phyloP scores from a whole-genome alignment of 371 early-diverging fungal species.

The Saksenaea vasiformis region DNA sequence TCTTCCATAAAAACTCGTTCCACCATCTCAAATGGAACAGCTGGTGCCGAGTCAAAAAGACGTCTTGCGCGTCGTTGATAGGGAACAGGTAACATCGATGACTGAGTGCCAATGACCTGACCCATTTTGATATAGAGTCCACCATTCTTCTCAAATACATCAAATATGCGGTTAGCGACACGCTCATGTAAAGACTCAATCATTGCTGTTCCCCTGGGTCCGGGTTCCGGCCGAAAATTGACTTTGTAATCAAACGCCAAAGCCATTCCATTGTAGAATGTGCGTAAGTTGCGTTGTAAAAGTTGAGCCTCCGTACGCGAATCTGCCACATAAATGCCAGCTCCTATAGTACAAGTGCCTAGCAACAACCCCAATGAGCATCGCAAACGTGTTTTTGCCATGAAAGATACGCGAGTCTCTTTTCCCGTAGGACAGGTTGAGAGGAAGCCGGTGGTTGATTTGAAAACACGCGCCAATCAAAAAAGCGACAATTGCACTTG shows the following conservation, averaged over 20 bases:
- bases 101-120: slow-evolving; percentile 83
- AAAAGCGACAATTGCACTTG: no score
- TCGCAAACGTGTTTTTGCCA: not conserved
- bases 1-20: slow-evolving; percentile 72
- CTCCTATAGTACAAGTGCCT: slow-evolving; percentile 20
- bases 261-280: slow-evolving; percentile 61
- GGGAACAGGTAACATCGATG: slow-evolving; percentile 76
- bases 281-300: slow-evolving; percentile 56
- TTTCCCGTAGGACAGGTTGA: not conserved
- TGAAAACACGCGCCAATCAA: no score
- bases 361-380: slow-evolving; percentile 8
- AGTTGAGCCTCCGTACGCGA: slow-evolving; percentile 59
- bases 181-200: slow-evolving; percentile 68
- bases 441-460: no score
- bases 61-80: slow-evolving; percentile 70
- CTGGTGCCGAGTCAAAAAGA: slow-evolving; percentile 86
- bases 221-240: slow-evolving; percentile 66
- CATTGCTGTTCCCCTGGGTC: slow-evolving; percentile 26
- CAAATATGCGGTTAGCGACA: slow-evolving; percentile 73
- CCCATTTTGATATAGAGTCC: slow-evolving; percentile 92
- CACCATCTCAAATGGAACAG: slow-evolving; percentile 67
- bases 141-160: slow-evolving; percentile 81
- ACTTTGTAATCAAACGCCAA: slow-evolving; percentile 75
- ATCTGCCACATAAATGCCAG: slow-evolving; percentile 51
- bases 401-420: not conserved